phyloP scores from a whole-genome alignment of 345 rosid genomes.

The Eutrema yunnanense region DNA sequence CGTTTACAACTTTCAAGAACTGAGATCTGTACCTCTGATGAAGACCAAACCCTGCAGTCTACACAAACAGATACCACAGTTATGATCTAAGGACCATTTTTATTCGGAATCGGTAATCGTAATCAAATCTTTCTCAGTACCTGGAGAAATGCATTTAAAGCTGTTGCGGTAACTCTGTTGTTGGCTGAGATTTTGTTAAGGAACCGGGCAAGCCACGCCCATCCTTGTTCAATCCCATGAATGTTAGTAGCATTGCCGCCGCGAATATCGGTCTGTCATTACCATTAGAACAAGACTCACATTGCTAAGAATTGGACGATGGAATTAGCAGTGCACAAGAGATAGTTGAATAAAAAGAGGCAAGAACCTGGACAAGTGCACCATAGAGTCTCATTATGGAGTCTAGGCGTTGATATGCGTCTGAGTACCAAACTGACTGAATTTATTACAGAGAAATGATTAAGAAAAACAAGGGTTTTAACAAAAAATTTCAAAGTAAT shows the following conservation, averaged over 20 bases:
- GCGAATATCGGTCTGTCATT: conserved; percentile 54
- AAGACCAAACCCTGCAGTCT: conserved; percentile 83
- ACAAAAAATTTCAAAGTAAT: background rate
- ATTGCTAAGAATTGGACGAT: background rate
- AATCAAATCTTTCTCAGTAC: background rate
- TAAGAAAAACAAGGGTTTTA: background rate
- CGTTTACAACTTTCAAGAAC: conserved; percentile 56
- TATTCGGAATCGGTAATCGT: background rate
- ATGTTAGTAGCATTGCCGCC: conserved; percentile 40
- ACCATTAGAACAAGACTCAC: conserved; percentile 1
- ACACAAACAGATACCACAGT: background rate
- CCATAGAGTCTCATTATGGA: conserved; percentile 81
- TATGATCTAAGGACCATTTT: background rate
- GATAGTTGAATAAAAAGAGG: background rate
- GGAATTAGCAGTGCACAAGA: background rate
- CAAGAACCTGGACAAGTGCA: conserved; percentile 77
- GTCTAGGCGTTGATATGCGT: conserved; percentile 53
- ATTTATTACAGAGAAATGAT: background rate
- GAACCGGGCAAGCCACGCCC: conserved; percentile 86
- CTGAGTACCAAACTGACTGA: conserved; percentile 68
- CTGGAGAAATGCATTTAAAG: conserved; percentile 56
- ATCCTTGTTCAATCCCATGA: conserved; percentile 73
- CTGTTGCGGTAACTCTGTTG: conserved; percentile 55
- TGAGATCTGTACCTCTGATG: conserved; percentile 55
- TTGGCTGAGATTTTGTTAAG: conserved; percentile 53